Base-by-base conservation (phyloP, 768 basidiomycete genomes). In the Calvatia gigantea region DNA sequence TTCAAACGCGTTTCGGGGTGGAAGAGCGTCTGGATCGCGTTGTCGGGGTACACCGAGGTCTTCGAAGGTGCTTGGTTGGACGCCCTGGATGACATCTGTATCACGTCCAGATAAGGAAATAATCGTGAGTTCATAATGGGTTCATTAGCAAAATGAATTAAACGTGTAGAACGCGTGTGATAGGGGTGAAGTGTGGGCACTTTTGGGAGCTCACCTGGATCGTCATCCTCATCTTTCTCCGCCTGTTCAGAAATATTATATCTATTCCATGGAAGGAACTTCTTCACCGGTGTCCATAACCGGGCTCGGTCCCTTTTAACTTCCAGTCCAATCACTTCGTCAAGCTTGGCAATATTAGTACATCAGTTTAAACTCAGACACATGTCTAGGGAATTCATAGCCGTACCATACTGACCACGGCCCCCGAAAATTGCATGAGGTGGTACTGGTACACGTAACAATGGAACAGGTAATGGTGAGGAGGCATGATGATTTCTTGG, bases 11-110 rank as follows among this genome's bases (percentile, higher is more conserved):
- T 88, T 90, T 2, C 73, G 64, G 0, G 89, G 89, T 1, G 89
- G 87, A 0, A 90, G 67, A 0, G 86, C 87, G 64, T 91, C 89
- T 0, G 89, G 87, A 67, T 91, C 87, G 25, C 89, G 75, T 2
- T 77, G 73, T 14, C 72, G 67, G 1, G 87, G 79, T 33, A 75
- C 61, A 2, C 84, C 86, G 0, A 89, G 74, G 61, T 87, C 85
- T 2, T 74, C 64, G 33, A 69, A 62, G 44, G 65, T 60, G 7
- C 67, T 66, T 1, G 71, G 72, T 25, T 78, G 72, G 9, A 84
- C 67, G 6, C 86, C 86, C 57, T 84, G 83, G 45, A 89, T 82
- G 4, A 70, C 55, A 56, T 78, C 75, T 78, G 44, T 4, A 47
- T 32, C n/a, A 43, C 1, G 29, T 27, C 8, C 9, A 12, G 12